Conservation (phyloP, 169 alveolate species). For the Besnoitia besnoiti region DNA sequence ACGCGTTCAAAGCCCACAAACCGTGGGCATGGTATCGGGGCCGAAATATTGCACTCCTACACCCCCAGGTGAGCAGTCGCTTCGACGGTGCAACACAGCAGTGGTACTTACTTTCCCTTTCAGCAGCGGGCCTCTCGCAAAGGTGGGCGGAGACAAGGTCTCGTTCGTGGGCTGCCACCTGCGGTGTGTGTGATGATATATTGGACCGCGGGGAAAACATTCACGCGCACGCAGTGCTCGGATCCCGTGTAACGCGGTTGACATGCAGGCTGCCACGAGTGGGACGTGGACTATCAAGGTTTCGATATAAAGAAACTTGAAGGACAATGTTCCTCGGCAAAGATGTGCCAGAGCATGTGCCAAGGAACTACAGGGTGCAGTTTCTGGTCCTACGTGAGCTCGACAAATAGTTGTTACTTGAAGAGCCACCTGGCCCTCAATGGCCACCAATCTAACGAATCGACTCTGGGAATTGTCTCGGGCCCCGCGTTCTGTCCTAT, state of each 20-base stretch:
- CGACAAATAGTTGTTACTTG: slow-evolving; percentile 38
- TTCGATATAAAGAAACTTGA: background rate
- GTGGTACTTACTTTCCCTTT: too few relatives aligned
- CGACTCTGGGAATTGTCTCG: slow-evolving; percentile 35
- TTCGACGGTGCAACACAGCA: background rate
- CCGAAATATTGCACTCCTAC: slow-evolving; percentile 13
- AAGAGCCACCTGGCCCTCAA: slow-evolving; percentile 27
- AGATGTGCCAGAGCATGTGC: slow-evolving; percentile 27
- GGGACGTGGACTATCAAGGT: slow-evolving; percentile 27
- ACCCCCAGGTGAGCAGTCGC: background rate
- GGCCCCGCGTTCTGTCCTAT: slow-evolving; percentile 17
- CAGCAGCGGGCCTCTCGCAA: too few relatives aligned
- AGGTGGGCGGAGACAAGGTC: too few relatives aligned
- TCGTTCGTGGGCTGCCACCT: background rate
- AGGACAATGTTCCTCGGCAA: background rate
- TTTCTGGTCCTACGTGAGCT: slow-evolving; percentile 26
- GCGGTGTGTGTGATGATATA: background rate
- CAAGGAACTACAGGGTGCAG: slow-evolving; percentile 28
- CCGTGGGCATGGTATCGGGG: slow-evolving; percentile 9
- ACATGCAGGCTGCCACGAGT: background rate
- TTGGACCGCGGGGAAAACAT: background rate
- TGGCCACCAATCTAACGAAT: slow-evolving; percentile 4
- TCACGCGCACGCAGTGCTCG: background rate
- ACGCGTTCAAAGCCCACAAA: background rate
- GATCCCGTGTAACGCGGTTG: background rate